Evolutionary conservation across 352 stramenopile genomes (phyloP).

Genomic region (Pythium aquatile): DNA sequence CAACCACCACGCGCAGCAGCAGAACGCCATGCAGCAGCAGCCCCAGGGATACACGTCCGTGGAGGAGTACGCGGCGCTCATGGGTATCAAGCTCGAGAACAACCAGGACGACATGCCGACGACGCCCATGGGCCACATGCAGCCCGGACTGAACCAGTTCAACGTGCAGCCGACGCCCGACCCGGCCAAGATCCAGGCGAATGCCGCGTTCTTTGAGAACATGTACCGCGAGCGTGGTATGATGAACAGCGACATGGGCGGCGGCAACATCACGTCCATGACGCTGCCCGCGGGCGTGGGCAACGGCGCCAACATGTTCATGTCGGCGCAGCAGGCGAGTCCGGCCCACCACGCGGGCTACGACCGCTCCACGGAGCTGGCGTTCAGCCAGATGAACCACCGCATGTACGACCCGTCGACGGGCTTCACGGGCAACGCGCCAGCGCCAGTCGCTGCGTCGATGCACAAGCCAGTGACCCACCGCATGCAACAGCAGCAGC

Average conservation of each 20-base stretch:
- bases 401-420: conserved; percentile 71
- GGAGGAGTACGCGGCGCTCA: conserved; percentile 79
- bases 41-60: conserved; percentile 41
- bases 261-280: conserved; percentile 21
- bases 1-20: conserved; percentile 23
- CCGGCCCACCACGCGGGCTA: conserved; percentile 31
- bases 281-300: conserved; percentile 44
- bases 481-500: conserved; percentile 28
- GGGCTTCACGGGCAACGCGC: conserved; percentile 31
- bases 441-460: conserved; percentile 30
- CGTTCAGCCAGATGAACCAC: conserved; percentile 59
- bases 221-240: conserved; percentile 59
- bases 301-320: conserved; percentile 49
- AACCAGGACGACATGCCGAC: conserved; percentile 34
- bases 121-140: conserved; percentile 34
- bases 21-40: conserved; percentile 24
- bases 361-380: conserved; percentile 54
- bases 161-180: conserved; percentile 41
- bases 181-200: conserved; percentile 71
- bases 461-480: conserved; percentile 47
- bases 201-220: conserved; percentile 82
- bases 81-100: conserved; percentile 83
- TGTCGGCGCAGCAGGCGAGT: conserved; percentile 36
- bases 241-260: conserved; percentile 33
- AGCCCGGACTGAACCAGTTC: conserved; percentile 28